These are phyloP conservation scores for Xylaria sp. DNA, from an alignment of 2,329 filamentous ascomycete species.

Conservation along the genomic window DNA sequence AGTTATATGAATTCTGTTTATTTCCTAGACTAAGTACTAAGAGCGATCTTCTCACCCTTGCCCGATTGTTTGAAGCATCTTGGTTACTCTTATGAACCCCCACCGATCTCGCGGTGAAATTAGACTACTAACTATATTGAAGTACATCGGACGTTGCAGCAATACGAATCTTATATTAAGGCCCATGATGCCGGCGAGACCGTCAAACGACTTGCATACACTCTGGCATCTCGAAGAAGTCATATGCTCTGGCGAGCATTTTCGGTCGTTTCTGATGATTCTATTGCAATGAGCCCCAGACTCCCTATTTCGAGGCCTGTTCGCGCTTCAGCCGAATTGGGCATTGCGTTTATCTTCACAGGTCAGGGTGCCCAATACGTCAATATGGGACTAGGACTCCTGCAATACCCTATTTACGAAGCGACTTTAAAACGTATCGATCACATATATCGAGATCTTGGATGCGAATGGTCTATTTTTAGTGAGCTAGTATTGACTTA, in stretches of 20 bases:
- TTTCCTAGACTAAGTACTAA: neutral
- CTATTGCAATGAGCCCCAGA: neutral
- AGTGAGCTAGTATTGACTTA: neutral
- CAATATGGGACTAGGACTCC: neutral
- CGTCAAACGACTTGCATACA: slow-evolving; percentile 43
- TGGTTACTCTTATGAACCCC: neutral
- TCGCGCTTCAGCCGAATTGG: neutral
- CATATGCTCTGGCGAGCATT: slow-evolving; percentile 42
- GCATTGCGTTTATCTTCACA: neutral
- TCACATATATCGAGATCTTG: neutral
- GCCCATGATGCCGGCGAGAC: slow-evolving; percentile 20
- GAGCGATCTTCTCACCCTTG: neutral
- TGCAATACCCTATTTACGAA: neutral
- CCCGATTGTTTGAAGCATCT: neutral
- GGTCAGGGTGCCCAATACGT: slow-evolving; percentile 12
- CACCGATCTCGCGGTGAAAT: neutral
- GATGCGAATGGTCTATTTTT: neutral
- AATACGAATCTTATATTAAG: slow-evolving; percentile 44
- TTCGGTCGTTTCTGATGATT: slow-evolving; percentile 12
- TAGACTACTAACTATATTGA: neutral
- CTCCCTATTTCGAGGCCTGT: neutral
- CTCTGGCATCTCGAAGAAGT: slow-evolving; percentile 45
- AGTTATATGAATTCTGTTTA: neutral
- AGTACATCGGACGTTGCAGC: slow-evolving; percentile 40
- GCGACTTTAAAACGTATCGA: neutral